Evolutionary conservation across 805 yeast genomes (phyloP), one percentile per base, ranked within the genome.

Genomic region (Yarrowia sp.): DNA sequence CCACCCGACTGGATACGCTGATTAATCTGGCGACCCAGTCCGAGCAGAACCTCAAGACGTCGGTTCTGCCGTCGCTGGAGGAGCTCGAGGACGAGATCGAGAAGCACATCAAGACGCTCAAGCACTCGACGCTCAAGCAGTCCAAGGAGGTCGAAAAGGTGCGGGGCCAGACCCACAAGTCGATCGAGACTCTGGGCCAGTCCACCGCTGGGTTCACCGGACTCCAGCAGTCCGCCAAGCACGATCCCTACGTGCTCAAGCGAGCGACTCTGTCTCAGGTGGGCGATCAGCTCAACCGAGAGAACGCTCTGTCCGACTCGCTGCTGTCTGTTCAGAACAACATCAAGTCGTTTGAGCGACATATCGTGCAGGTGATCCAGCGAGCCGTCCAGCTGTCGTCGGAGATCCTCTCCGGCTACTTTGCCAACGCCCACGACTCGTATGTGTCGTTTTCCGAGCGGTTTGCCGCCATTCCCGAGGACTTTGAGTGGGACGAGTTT

Each of bases 191-290:
- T n/a, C 71, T 78, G 14, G 74, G 75, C 44, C 73, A 72, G 35
- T 63, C 69, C n/a, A 74, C 78, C 17, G 64, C 76, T 9, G 78
- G 78, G 51, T 76, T 71, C 65, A 64, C 72, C 18, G 68, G 68
- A 10, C 65, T 65, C 32, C 72, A 70, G 53, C 50, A 71, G 36
- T 70, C 73, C 39, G 75, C 74, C 63, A 71, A 73, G 51, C 73
- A 73, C 42, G 86, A 83, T 68, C 86, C 86, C 6, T 83, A 78
- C 67, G 69, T 82, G 32, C 67, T 77, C 48, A 78, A 78, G 69
- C 78, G 84, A 62, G 48, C 66, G 3, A 73, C 79, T 2, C 65
- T 76, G 32, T 69, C 72, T 48, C 72, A 76, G 51, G 79, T 83
- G 4, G 75, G 74, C 11, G 72, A 69, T 33, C 86, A 83, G 71